Evolutionary conservation across 768 basidiomycete species (phyloP).

Genomic region (Lactarius hatsudake): DNA sequence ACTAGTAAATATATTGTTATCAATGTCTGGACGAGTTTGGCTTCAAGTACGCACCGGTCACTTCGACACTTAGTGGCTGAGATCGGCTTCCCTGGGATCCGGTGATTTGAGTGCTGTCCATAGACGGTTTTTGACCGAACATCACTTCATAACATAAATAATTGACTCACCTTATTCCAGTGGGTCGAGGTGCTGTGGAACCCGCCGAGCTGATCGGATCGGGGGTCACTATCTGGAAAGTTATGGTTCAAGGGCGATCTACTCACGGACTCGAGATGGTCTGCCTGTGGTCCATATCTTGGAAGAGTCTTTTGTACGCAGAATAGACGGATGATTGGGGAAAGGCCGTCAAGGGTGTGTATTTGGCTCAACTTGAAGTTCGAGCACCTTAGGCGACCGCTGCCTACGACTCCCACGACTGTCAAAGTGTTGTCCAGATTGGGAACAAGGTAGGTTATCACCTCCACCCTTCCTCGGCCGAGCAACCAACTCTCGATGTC

Average conservation of each 20-base stretch:
- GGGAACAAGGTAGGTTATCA: too few species aligned
- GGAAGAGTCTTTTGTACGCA: background rate
- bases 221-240: background rate
- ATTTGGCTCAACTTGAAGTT: background rate
- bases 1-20: background rate
- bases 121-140: background rate
- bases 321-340: background rate
- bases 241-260: background rate
- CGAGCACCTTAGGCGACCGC: too few species aligned
- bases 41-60: background rate
- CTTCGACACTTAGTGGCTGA: background rate
- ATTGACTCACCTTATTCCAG: background rate
- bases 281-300: background rate
- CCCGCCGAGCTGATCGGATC: background rate
- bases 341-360: background rate
- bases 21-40: background rate
- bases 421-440: background rate
- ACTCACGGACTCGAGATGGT: background rate
- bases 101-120: background rate
- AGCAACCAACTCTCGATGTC: background rate
- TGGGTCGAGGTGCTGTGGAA: background rate
- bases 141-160: background rate
- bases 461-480: background rate
- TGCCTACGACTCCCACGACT: background rate
- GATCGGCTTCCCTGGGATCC: background rate